Evolutionary conservation across 192 early-diverging fungal species (phyloP), one percentile per base, ranked within the genome.

Genomic region (Kickxella alabastrina): DNA sequence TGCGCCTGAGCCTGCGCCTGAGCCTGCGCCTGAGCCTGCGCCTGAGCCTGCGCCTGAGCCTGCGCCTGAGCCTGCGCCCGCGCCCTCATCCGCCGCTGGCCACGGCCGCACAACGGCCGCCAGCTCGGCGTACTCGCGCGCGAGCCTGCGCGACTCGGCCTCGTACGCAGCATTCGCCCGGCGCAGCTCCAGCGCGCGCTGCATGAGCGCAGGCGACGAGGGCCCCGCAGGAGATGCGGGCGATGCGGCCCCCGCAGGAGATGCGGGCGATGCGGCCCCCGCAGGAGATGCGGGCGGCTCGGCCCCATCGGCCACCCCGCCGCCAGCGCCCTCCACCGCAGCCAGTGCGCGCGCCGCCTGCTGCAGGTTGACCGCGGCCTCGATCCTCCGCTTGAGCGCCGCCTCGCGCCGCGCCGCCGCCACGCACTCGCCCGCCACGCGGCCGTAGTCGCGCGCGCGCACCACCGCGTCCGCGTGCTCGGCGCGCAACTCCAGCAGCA

Each of bases 401-500:
- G 10, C 10, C 58, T 65, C 71, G 22, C 29, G 45, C 12, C 21
- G 22, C 13, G 29, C 40, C 8, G 49, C 58, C 3, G 35, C 26
- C 1, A 15, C 40, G 42, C 45, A 54, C 39, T 62, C 22, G 12
- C n/a, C 35, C 2, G 23, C 44, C 4, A 66, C 42, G 1, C 12
- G 36, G 10, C 44, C 28, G 19, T 49, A 34, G 13, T 29, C 40
- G 10, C 12, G 28, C 1, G 61, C 60, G 9, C 35, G 26, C 18
- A 14, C 23, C 26, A 53, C 21, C 27, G 54, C 50, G 10, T 43
- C 17, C 25, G 64, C 73, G 43, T 61, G 60, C 52, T 76, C 73
- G 0, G 44, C n/a, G 3, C 66, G 43, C 25, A 76, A 49, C 49
- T 76, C 73, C 24, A 68, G 46, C 34, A 76, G 61, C 49, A 76